Percentiles rank a stretch among this genome's conserved stretches.
phyloP scores from a whole-genome alignment of 2,329 filamentous ascomycete genomes.

The Venturia effusa region DNA sequence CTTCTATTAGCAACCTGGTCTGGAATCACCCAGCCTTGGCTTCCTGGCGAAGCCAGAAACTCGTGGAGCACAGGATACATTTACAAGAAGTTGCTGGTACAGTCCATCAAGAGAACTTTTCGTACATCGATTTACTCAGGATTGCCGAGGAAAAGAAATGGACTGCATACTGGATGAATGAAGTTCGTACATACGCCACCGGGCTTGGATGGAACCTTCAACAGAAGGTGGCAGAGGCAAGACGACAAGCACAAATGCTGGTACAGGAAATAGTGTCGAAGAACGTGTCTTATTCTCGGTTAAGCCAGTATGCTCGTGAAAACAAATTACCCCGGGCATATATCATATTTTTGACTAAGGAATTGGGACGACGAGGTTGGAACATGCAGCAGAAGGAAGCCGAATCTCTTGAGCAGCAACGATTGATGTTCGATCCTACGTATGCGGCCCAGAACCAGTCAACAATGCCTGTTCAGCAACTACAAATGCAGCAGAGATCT shows the following conservation, averaged over 20 bases:
- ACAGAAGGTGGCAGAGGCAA: neutral
- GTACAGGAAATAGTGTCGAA: neutral
- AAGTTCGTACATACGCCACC: neutral
- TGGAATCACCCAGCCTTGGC: neutral
- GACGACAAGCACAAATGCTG: neutral
- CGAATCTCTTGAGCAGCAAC: neutral
- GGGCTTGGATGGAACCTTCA: neutral
- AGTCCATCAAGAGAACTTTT: neutral
- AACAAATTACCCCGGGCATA: neutral
- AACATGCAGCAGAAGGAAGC: neutral
- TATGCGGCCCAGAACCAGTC: neutral
- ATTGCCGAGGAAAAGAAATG: neutral
- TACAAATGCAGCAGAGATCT: no score
- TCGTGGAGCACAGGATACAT: neutral
- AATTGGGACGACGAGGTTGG: neutral
- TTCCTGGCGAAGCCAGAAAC: neutral
- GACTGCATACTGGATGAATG: neutral
- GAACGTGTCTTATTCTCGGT: neutral
- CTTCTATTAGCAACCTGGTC: neutral
- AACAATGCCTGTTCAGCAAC: neutral
- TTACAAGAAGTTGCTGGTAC: neutral
- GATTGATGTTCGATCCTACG: neutral
- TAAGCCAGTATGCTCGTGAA: neutral
- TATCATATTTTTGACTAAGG: neutral
- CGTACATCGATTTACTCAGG: neutral